phyloP scores from a whole-genome alignment of 768 basidiomycete species.

The Leccinum incarnatum region DNA sequence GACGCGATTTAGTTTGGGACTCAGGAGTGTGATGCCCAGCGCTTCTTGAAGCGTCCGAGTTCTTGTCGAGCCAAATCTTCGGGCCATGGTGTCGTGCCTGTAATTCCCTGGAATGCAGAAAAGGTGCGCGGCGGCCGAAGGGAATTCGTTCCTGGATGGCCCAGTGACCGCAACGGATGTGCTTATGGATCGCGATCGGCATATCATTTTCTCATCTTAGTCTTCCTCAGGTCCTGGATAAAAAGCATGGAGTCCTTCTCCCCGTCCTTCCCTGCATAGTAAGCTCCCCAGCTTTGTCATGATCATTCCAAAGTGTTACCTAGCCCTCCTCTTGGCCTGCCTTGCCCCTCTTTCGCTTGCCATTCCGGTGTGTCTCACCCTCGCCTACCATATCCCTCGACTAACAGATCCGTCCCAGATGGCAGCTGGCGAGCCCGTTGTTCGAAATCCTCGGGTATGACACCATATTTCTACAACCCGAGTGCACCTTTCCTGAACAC shows the following conservation, averaged over 20 bases:
- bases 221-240: slow-evolving; percentile 10
- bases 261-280: slow-evolving; percentile 1
- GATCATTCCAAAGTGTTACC: slow-evolving; percentile 18
- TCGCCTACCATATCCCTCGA: background rate
- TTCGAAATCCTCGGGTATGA: slow-evolving; percentile 14
- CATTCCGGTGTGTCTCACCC: slow-evolving; percentile 16
- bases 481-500: slow-evolving; percentile 2
- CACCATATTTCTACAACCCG: background rate
- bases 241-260: slow-evolving; percentile 18
- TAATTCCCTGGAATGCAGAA: slow-evolving; percentile 17
- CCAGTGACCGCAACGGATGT: slow-evolving; percentile 17
- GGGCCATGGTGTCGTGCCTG: slow-evolving; percentile 18
- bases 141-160: slow-evolving; percentile 22
- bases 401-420: slow-evolving; percentile 12
- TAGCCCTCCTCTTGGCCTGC: slow-evolving; percentile 21
- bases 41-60: slow-evolving; percentile 16
- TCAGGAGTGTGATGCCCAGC: background rate
- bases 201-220: slow-evolving; percentile 24
- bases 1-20: slow-evolving; percentile 9
- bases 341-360: slow-evolving; percentile 24
- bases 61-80: slow-evolving; percentile 11
- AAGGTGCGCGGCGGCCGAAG: slow-evolving; percentile 26
- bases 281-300: slow-evolving; percentile 14
- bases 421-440: slow-evolving; percentile 4
- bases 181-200: slow-evolving; percentile 20